Conservation (phyloP, 495 filamentous ascomycete species). For the Pseudoneurospora amorphoporcata region DNA sequence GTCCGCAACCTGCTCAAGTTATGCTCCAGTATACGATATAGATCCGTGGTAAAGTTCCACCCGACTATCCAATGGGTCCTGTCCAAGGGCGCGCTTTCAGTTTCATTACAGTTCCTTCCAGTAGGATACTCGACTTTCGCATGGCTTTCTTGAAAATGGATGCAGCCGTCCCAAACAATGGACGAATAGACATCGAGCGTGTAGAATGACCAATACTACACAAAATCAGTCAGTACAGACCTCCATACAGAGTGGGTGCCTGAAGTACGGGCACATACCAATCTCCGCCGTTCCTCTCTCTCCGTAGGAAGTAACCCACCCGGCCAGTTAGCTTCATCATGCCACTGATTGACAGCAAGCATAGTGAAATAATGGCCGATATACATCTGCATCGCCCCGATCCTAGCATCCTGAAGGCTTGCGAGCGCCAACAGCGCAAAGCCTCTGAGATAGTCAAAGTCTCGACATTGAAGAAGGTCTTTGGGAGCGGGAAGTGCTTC, state of each 20-base stretch:
- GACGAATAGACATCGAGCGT: constrained; percentile 40
- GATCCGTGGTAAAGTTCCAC: constrained; percentile 43
- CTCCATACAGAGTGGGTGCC: not conserved
- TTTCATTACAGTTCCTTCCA: constrained; percentile 34
- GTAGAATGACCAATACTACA: constrained; percentile 45
- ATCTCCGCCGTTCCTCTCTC: constrained; percentile 35
- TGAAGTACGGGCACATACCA: constrained; percentile 21
- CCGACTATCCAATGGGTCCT: constrained; percentile 36
- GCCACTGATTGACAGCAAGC: constrained; percentile 32
- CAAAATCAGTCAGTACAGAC: constrained; percentile 2
- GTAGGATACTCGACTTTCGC: constrained; percentile 34
- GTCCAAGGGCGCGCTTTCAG: constrained; percentile 2
- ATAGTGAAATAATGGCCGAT: constrained; percentile 38
- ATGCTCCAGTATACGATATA: constrained; percentile 41
- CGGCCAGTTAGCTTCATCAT: constrained; percentile 43
- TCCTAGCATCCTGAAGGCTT: constrained; percentile 37
- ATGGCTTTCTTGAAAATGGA: constrained; percentile 35
- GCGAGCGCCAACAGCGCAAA: constrained; percentile 37
- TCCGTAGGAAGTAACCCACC: constrained; percentile 32
- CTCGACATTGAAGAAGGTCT: constrained; percentile 25
- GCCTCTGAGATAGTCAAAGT: constrained; percentile 37
- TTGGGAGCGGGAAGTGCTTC: constrained; percentile 25
- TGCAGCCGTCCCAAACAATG: constrained; percentile 37
- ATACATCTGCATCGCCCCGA: constrained; percentile 38
- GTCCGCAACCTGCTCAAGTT: constrained; percentile 22